A percentile compares a stretch with the other conserved stretches of the same genome.
Conservation (phyloP, 2,329 filamentous ascomycete species). For the Cercospora sp. region DNA sequence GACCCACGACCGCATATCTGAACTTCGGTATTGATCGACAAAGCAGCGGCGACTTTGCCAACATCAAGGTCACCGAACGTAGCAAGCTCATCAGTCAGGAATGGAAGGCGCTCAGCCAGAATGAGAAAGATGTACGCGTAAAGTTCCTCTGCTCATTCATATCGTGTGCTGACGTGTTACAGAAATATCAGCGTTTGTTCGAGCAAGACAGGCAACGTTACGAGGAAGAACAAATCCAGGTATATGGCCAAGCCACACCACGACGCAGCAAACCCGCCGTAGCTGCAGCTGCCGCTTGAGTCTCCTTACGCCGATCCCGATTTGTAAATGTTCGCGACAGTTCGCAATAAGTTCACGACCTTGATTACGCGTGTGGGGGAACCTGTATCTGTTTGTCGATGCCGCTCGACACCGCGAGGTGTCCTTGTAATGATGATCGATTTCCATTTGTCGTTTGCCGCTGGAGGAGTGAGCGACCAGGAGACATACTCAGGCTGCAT, state of each 20-base stretch:
- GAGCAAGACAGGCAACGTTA: slow-evolving; percentile 20
- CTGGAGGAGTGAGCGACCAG: neutral
- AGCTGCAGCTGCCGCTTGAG: slow-evolving; percentile 3
- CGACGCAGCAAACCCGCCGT: neutral
- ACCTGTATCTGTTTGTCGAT: neutral
- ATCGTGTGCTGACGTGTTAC: neutral
- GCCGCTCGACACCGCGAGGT: neutral
- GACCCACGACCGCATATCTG: slow-evolving; percentile 42
- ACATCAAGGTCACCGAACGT: slow-evolving; percentile 45
- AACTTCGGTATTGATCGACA: slow-evolving; percentile 50
- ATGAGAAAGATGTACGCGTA: slow-evolving; percentile 50
- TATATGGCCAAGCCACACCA: neutral
- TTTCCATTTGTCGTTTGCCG: neutral
- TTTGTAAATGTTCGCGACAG: neutral
- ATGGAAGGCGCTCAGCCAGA: slow-evolving; percentile 49
- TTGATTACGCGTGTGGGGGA: neutral
- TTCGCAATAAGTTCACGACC: neutral
- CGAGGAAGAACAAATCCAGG: slow-evolving; percentile 9
- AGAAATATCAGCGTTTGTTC: slow-evolving; percentile 24
- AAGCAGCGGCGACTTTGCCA: slow-evolving; percentile 52
- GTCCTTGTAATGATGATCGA: neutral
- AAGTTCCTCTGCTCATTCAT: neutral
- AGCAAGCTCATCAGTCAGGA: slow-evolving; percentile 47
- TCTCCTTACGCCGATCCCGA: neutral
- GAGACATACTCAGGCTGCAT: neutral